Evolutionary conservation across 164 flowering plant genomes (phyloP), one percentile per base, ranked within the genome.

Genomic region (Berberis thunbergii): DNA sequence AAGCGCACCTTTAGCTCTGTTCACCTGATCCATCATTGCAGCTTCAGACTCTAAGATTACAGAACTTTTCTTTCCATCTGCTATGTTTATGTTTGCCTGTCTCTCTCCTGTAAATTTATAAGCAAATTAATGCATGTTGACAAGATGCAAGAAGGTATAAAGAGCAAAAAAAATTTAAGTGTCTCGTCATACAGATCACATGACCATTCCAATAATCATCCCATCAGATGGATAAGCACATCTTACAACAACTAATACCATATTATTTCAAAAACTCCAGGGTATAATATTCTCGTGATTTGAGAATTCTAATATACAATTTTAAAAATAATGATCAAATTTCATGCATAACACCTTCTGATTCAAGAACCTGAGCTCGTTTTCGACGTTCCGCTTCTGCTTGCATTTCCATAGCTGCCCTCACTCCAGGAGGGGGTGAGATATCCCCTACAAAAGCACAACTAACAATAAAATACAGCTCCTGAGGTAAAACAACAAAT

Each of bases 321-420:
- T 26, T 26, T 26, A 26, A 26, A 26, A 26, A 26, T 26, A 26
- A 26, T 26, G 26, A 26, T 26, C 26, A 26, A 26, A 26, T 26
- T 26, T 26, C 50, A 6, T 48, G 50, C 10, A 6, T 48, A 7
- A 59, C 5, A 77, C 98, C 96, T 86, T 92, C 96, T 60, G 99
- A 85, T 69, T 89, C 96, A 43, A 94, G 82, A 76, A 94, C 70
- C 77, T 83, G 91, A 71, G 99, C 97, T 76, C 99, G 85, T 70
- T 79, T 91, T 73, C 77, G 87, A 44, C 99, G 87, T 68, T 91
- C 99, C 66, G 99, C 97, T 81, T 94, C 97, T 48, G 96, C 99
- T 75, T 94, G 97, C 99, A 89, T 86, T 76, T 91, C 97, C 97
- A 91, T 94, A 72, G 97, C 97, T 11, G 74, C 87, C 64, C 78